These are phyloP conservation scores for Xylariaceae sp. DNA, from an alignment of 2,329 filamentous ascomycete species.

Conservation along the genomic window DNA sequence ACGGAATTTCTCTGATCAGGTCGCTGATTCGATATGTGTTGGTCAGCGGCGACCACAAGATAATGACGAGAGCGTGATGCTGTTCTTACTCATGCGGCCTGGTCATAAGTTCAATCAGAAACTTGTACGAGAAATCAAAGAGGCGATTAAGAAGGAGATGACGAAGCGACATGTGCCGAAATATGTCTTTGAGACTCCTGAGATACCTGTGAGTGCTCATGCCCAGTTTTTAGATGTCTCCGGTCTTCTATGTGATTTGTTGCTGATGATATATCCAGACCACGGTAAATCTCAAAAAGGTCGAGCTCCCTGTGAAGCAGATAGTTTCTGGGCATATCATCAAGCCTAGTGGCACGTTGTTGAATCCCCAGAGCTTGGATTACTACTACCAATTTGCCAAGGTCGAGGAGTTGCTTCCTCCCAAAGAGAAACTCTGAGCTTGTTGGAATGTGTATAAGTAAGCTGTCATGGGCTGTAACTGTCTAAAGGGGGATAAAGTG, in stretches of 20 bases:
- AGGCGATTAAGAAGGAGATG: slow-evolving; percentile 58
- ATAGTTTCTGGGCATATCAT: slow-evolving; percentile 71
- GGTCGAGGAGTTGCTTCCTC: slow-evolving; percentile 53
- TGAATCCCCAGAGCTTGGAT: slow-evolving; percentile 69
- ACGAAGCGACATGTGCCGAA: slow-evolving; percentile 71
- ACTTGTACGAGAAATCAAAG: slow-evolving; percentile 56
- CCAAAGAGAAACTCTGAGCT: slow-evolving; percentile 44
- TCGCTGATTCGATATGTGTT: slow-evolving; percentile 72
- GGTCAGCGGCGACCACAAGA: slow-evolving; percentile 63
- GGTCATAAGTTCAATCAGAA: slow-evolving; percentile 49
- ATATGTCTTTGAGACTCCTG: slow-evolving; percentile 73
- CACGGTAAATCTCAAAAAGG: slow-evolving; percentile 80
- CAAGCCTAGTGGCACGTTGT: slow-evolving; percentile 68
- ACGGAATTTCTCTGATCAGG: slow-evolving; percentile 53
- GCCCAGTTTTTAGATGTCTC: no score
- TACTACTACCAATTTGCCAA: slow-evolving; percentile 76
- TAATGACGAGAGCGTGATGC: slow-evolving; percentile 48
- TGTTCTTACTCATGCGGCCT: slow-evolving; percentile 52
- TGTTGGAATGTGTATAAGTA: neutral
- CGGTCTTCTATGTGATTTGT: no score
- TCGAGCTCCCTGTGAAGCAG: slow-evolving; percentile 77
- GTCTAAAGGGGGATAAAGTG: no score
- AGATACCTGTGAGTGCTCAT: slow-evolving; percentile 61
- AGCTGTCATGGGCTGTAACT: no score
- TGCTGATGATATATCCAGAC: slow-evolving; percentile 43